Conservation (phyloP, 1,284 basidiomycete species). For the Sanghuangporus weigelae region DNA sequence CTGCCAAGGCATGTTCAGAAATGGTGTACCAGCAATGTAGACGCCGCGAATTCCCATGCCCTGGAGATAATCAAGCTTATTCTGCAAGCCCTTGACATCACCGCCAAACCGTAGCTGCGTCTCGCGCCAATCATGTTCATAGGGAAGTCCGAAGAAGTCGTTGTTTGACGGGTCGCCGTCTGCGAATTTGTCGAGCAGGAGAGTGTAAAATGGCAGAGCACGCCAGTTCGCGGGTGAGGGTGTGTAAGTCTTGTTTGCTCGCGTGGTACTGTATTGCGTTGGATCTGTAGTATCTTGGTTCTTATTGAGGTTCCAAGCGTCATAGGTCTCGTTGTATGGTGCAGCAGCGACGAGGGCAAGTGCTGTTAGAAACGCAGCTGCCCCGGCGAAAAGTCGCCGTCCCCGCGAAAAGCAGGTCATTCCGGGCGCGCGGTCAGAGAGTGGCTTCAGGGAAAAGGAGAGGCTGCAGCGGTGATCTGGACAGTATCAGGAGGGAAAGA, state of each 20-base stretch:
- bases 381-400: conserved; percentile 1
- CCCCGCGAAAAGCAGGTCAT: conserved; percentile 11
- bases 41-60: conserved; percentile 82
- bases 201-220: conserved; percentile 74
- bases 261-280: conserved; percentile 62
- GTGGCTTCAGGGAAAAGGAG: neutral
- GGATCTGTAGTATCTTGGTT: conserved; percentile 71
- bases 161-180: conserved; percentile 89
- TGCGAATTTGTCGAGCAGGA: conserved; percentile 89
- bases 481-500: neutral
- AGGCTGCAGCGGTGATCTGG: neutral
- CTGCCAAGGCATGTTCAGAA: conserved; percentile 93
- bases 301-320: conserved; percentile 79
- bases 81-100: conserved; percentile 71
- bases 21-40: conserved; percentile 88
- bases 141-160: conserved; percentile 77
- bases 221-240: conserved; percentile 86
- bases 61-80: conserved; percentile 79
- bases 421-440: neutral
- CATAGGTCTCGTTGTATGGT: conserved; percentile 73
- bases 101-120: conserved; percentile 85
- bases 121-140: conserved; percentile 82
- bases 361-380: conserved; percentile 19
- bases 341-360: conserved; percentile 36
- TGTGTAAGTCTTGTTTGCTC: conserved; percentile 64